Base-by-base conservation (phyloP, 2,329 filamentous ascomycete species). In the Sphaerulina musiva region DNA sequence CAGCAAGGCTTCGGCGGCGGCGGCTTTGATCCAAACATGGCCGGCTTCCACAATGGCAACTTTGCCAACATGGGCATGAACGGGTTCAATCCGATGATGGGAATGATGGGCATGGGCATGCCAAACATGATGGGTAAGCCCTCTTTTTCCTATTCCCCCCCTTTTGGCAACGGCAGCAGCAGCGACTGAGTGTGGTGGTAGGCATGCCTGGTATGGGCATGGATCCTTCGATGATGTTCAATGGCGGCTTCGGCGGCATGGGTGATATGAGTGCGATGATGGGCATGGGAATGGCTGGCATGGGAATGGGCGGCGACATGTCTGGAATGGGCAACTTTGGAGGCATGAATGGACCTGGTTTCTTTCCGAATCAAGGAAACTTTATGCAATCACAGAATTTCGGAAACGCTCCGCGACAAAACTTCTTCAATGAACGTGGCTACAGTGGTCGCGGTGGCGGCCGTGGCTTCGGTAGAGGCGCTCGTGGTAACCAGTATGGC, bases 201-300 rank as follows among this genome's bases (percentile, higher is more conserved):
- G 87, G 83, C 68, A 91, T 93, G 86, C 76, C 85, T 62, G 82
- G 82, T 67, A 89, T 92, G 86, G 80, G 80, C 72, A 93, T 95
- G 88, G 87, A 91, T 78, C 83, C 84, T 57, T 82, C 86, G 70
- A 84, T 80, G 79, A 88, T 90, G 85, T 89, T 83, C 76, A 56
- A 54, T 32, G 60, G 58, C 45, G 59, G 58, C 70, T 89, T 86
- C 72, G 81, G 81, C 74, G 87, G 86, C 73, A 87, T 88, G 84
- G 85, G 81, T 59, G 69, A 66, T 73, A 88, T 92, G 86, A 80
- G 81, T 70, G 81, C 50, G 41, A 66, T 66, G 64, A 67, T 69
- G 79, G 75, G 74, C 52, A 83, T 76, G 82, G 83, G 84, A 83
- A 82, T 75, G 81, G 85, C 84, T 84, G 86, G 81, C 77, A 63